Evolutionary conservation across 257 asterid species (phyloP).

Genomic region (Orobanche coerulescens): DNA sequence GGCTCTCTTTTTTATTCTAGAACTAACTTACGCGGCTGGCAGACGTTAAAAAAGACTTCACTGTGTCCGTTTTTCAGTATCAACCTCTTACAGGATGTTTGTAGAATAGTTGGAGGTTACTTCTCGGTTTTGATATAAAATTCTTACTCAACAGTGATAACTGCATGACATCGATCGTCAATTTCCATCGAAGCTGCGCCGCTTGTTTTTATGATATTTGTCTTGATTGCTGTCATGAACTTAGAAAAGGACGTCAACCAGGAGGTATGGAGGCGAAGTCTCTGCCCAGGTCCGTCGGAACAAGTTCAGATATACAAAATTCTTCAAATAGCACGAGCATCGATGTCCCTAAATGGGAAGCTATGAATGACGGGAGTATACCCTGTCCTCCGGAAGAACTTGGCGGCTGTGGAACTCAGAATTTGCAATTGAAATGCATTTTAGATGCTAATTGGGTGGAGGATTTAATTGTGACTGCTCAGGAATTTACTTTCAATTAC

Average conservation of each 20-base stretch:
- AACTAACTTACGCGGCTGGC: no score
- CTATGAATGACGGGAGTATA: constrained; percentile 43
- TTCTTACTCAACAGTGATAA: constrained; percentile 48
- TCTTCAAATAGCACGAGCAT: constrained; percentile 18
- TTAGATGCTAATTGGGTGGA: constrained; percentile 45
- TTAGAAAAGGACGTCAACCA: constrained; percentile 47
- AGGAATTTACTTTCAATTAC: constrained; percentile 35
- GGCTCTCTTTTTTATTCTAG: neutral
- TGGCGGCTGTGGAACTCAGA: constrained; percentile 66
- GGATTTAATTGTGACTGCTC: constrained; percentile 39
- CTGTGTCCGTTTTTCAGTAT: no score
- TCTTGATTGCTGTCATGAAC: constrained; percentile 64
- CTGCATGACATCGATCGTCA: constrained; percentile 74
- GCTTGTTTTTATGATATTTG: constrained; percentile 61
- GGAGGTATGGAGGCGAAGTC: constrained; percentile 32
- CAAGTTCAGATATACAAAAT: constrained; percentile 13
- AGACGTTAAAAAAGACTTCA: no score
- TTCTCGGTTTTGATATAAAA: constrained; percentile 16
- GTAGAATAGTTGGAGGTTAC: neutral
- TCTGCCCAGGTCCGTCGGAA: constrained; percentile 18
- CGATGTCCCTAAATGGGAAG: constrained; percentile 39
- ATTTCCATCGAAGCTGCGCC: constrained; percentile 69
- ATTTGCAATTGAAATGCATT: constrained; percentile 47
- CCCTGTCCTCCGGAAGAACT: constrained; percentile 64
- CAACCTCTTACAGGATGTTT: neutral